Conservation (phyloP, 176 grass and related monocot species). For the Oryza punctata region DNA sequence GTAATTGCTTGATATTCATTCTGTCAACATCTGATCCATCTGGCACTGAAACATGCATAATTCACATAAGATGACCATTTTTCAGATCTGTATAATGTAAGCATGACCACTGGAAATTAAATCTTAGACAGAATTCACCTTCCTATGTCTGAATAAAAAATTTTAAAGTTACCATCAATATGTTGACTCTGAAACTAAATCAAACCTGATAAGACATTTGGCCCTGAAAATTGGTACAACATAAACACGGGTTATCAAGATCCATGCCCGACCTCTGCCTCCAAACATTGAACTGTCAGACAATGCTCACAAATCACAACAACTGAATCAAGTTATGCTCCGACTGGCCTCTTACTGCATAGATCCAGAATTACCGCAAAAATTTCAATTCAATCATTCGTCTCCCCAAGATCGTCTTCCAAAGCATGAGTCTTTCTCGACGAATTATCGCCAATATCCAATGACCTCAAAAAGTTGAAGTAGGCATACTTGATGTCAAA, state of each 20-base stretch:
- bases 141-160: background rate
- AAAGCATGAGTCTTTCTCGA: background rate
- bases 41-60: background rate
- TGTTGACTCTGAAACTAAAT: constrained; percentile 10
- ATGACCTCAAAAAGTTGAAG: constrained; percentile 77
- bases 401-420: constrained; percentile 30
- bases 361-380: background rate
- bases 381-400: background rate
- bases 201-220: background rate
- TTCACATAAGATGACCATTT: background rate
- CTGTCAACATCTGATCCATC: background rate
- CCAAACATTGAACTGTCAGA: background rate
- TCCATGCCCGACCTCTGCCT: background rate
- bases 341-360: background rate
- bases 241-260: background rate
- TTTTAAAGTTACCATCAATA: background rate
- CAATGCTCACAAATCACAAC: background rate
- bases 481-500: constrained; percentile 98
- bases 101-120: background rate
- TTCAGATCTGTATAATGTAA: constrained; percentile 8
- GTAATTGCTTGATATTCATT: background rate
- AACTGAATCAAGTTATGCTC: background rate
- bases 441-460: constrained; percentile 29
- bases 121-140: background rate
- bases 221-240: constrained; percentile 1